A percentile compares a stretch with the other conserved stretches of the same genome.
These are phyloP conservation scores for Veloboletus limbatus DNA, from an alignment of 1,284 basidiomycete genomes.

Conservation along the genomic window DNA sequence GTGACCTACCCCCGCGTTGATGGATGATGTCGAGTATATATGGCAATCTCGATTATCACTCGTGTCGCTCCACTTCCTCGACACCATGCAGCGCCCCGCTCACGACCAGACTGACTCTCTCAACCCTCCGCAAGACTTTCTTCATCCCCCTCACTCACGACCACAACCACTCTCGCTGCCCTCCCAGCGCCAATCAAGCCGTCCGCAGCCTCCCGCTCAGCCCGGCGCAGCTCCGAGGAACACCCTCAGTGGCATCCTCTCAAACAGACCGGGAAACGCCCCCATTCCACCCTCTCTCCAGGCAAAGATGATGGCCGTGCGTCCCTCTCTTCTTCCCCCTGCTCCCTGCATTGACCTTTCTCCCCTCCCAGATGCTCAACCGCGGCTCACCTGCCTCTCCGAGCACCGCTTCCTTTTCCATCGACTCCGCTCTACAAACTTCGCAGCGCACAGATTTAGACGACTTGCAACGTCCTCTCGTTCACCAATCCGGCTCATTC, in stretches of 20 bases:
- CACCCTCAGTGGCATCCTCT: conserved; percentile 42
- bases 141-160: neutral
- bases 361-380: conserved; percentile 53
- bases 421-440: conserved; percentile 42
- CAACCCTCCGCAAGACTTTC: neutral
- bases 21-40: conserved; percentile 28
- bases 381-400: conserved; percentile 32
- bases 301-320: conserved; percentile 87
- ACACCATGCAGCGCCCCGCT: conserved; percentile 23
- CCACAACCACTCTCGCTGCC: neutral
- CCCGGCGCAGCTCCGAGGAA: conserved; percentile 19
- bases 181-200: conserved; percentile 15
- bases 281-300: conserved; percentile 88
- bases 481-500: conserved; percentile 27
- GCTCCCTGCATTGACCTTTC: conserved; percentile 5
- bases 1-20: conserved; percentile 11
- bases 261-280: conserved; percentile 44
- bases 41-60: conserved; percentile 36
- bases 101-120: conserved; percentile 14
- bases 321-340: conserved; percentile 29
- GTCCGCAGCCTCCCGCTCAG: conserved; percentile 18
- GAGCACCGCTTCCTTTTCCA: conserved; percentile 21
- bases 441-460: conserved; percentile 40
- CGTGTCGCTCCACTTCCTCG: conserved; percentile 15
- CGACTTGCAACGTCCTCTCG: conserved; percentile 24